phyloP scores from a whole-genome alignment of 2,329 filamentous ascomycete genomes.

The Pseudovirgaria hyperparasitica region DNA sequence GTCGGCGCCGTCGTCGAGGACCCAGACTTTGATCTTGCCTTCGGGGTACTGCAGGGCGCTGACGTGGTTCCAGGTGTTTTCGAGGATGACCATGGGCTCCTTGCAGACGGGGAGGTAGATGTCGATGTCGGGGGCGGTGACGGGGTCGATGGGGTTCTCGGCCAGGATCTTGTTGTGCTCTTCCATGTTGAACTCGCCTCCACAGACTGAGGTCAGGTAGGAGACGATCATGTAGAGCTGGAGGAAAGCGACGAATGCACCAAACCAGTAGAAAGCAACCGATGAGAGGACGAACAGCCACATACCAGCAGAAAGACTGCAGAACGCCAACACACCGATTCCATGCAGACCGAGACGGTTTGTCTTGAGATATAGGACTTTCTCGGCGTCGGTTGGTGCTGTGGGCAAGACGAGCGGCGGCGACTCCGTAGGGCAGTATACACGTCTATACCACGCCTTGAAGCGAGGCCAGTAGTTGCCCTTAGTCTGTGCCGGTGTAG shows the following conservation, averaged over 20 bases:
- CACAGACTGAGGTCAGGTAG: slow-evolving; percentile 27
- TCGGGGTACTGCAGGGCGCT: slow-evolving; percentile 24
- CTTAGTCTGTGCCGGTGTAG: too few species aligned
- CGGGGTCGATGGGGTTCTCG: slow-evolving; percentile 19
- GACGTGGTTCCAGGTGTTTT: slow-evolving; percentile 26
- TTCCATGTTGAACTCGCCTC: slow-evolving; percentile 26
- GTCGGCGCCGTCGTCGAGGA: slow-evolving; percentile 28
- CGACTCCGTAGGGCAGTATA: slow-evolving; percentile 23
- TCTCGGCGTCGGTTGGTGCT: slow-evolving; percentile 27
- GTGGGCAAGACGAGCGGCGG: slow-evolving; percentile 23
- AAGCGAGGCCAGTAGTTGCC: too few species aligned
- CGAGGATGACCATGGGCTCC: slow-evolving; percentile 28
- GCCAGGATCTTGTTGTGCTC: slow-evolving; percentile 19
- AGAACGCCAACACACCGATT: slow-evolving; percentile 28
- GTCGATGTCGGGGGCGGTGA: slow-evolving; percentile 26
- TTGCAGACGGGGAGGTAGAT: slow-evolving; percentile 31
- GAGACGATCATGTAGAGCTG: slow-evolving; percentile 30
- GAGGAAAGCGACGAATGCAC: slow-evolving; percentile 25
- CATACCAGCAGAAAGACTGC: slow-evolving; percentile 29
- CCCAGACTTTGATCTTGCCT: slow-evolving; percentile 24
- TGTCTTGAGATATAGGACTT: slow-evolving; percentile 26
- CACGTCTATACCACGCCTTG: too few species aligned
- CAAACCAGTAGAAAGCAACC: slow-evolving; percentile 26
- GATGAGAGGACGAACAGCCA: slow-evolving; percentile 29
- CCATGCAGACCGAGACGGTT: slow-evolving; percentile 28